Conservation (phyloP, 1,139 yeast species). For the Taphrina flavorubra region DNA sequence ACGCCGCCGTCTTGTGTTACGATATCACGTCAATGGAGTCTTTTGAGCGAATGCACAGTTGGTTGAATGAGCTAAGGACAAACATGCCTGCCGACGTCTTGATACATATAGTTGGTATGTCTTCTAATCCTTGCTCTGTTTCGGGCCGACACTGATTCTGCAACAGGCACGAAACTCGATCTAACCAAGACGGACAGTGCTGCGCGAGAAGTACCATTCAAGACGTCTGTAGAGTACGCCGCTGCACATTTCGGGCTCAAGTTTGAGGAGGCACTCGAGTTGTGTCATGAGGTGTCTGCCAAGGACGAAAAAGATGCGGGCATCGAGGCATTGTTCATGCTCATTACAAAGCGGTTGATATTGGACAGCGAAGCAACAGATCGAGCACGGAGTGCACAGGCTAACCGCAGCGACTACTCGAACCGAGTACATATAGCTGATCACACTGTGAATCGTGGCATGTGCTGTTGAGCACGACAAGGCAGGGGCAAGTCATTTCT, state of each 20-base stretch:
- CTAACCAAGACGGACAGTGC: conserved; percentile 55
- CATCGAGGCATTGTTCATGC: conserved; percentile 27
- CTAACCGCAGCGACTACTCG: conserved; percentile 4
- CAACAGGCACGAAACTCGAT: conserved; percentile 77
- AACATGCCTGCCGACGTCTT: conserved; percentile 36
- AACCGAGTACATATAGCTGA: conserved; percentile 37
- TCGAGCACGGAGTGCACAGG: conserved; percentile 23
- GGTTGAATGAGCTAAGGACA: conserved; percentile 54
- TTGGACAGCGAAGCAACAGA: conserved; percentile 30
- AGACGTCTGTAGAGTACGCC: conserved; percentile 53
- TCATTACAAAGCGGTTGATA: conserved; percentile 21
- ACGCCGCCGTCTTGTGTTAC: conserved; percentile 88
- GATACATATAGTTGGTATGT: conserved; percentile 32
- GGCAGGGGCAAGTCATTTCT: conserved; percentile 7
- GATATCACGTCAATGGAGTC: conserved; percentile 94
- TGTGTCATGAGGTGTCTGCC: conserved; percentile 42
- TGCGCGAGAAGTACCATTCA: conserved; percentile 52
- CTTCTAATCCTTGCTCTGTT: not conserved
- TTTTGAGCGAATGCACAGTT: conserved; percentile 83
- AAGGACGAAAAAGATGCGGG: conserved; percentile 49
- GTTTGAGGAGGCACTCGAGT: conserved; percentile 27
- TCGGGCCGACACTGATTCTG: conserved; percentile 72
- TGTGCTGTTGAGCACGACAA: conserved; percentile 29
- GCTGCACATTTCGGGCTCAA: conserved; percentile 47
- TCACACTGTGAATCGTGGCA: conserved; percentile 9